Conservation (phyloP, 1,284 basidiomycete genomes). For the Moniliella sp. region DNA sequence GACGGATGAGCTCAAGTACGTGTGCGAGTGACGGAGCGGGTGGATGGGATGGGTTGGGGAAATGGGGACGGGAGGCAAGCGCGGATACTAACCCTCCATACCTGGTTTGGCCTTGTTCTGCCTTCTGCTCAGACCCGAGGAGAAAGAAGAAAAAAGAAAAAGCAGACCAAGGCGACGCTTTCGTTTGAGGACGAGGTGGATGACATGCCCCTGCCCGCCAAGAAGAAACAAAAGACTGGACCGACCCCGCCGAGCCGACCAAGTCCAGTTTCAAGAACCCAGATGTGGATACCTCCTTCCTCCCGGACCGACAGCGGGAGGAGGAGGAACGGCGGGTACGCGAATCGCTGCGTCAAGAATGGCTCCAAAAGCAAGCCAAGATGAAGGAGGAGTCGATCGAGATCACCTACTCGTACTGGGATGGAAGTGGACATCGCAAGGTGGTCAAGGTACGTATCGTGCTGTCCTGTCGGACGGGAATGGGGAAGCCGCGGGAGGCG, state of each 20-base stretch:
- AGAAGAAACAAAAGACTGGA: conserved; percentile 16
- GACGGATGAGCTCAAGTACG: conserved; percentile 10
- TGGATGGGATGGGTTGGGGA: no score
- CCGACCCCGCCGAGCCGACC: not conserved
- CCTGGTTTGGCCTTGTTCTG: not conserved
- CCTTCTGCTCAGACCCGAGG: conserved; percentile 10
- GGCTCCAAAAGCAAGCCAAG: conserved; percentile 67
- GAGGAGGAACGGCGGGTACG: conserved; percentile 67
- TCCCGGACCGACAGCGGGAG: conserved; percentile 86
- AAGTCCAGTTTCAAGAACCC: conserved; percentile 57
- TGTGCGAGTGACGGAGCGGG: not conserved
- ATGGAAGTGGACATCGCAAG: conserved; percentile 87
- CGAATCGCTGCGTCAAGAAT: conserved; percentile 69
- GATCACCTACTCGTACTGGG: conserved; percentile 89
- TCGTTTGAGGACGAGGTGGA: conserved; percentile 44
- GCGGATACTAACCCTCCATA: no score
- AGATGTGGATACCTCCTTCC: conserved; percentile 84
- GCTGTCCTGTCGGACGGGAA: not conserved
- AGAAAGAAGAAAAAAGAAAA: conserved; percentile 60
- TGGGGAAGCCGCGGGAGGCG: no score
- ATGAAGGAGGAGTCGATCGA: conserved; percentile 74
- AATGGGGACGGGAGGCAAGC: no score
- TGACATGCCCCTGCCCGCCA: conserved; percentile 1
- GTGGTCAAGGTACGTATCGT: conserved; percentile 54
- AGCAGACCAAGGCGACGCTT: conserved; percentile 54